Percentiles rank a stretch among this genome's conserved stretches.
phyloP scores from a whole-genome alignment of 2,329 filamentous ascomycete species.

The Chaetomiaceae sp. region DNA sequence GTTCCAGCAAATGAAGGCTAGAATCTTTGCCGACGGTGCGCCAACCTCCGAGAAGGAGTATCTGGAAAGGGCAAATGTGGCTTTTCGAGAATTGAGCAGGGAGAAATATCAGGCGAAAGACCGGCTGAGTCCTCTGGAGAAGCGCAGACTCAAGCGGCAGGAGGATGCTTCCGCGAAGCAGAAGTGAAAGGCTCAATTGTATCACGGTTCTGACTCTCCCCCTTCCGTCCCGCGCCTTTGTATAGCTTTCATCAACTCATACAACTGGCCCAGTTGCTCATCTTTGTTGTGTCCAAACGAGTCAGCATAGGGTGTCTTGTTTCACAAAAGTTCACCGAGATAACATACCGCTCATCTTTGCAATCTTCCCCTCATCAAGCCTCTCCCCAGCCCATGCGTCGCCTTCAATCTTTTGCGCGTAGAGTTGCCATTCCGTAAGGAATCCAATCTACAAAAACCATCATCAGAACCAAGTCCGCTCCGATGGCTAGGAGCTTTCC shows the following conservation, averaged over 20 bases:
- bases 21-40: too few species aligned
- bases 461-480: constrained; percentile 1
- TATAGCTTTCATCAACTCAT: constrained; percentile 89
- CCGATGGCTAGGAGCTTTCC: too few species aligned
- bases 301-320: constrained; percentile 3
- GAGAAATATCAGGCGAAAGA: too few species aligned
- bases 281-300: constrained; percentile 51
- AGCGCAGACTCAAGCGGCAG: too few species aligned
- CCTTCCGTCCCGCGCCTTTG: constrained; percentile 25
- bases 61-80: too few species aligned
- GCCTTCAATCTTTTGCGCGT: constrained; percentile 87
- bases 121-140: too few species aligned
- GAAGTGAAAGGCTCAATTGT: too few species aligned
- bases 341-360: constrained; percentile 81
- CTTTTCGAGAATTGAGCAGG: too few species aligned
- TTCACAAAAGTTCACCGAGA: too few species aligned
- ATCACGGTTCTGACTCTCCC: background rate
- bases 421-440: constrained; percentile 92
- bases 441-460: constrained; percentile 69
- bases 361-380: constrained; percentile 75
- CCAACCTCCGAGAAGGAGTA: too few species aligned
- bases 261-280: constrained; percentile 88
- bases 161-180: too few species aligned
- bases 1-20: too few species aligned
- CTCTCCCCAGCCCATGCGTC: constrained; percentile 79